These are phyloP conservation scores for Globisporangium camurandrum DNA, from an alignment of 352 stramenopile genomes.

Conservation along the genomic window DNA sequence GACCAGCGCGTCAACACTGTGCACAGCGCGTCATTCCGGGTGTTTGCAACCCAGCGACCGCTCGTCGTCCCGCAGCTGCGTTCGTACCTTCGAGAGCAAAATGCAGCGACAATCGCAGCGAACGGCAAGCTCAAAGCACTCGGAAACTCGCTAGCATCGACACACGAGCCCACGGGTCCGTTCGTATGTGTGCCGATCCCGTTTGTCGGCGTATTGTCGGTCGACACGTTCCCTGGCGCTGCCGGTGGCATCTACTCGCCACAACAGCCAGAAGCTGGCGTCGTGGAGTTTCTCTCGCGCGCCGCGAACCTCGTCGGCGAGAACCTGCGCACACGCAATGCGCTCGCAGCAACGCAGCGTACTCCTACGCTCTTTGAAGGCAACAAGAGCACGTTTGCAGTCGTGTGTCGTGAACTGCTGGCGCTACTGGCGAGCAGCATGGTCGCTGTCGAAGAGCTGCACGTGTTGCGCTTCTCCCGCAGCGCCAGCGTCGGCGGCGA, in stretches of 20 bases:
- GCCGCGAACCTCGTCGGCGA: conserved; percentile 43
- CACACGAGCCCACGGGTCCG: conserved; percentile 11
- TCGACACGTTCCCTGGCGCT: conserved; percentile 61
- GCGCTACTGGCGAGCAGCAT: conserved; percentile 31
- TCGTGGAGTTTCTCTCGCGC: conserved; percentile 39
- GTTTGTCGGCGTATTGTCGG: conserved; percentile 52
- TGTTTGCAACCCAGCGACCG: conserved; percentile 37
- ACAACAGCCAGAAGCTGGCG: conserved; percentile 42
- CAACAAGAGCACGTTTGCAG: conserved; percentile 38
- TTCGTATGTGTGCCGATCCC: conserved; percentile 71
- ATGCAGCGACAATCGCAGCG: not conserved
- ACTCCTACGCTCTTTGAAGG: conserved; percentile 43
- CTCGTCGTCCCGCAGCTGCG: conserved; percentile 49
- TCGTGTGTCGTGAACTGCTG: conserved; percentile 31
- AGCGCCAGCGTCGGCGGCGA: no score
- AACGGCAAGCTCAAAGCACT: conserved; percentile 24
- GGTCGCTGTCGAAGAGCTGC: conserved; percentile 26
- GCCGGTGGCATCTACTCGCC: conserved; percentile 36
- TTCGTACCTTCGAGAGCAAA: conserved; percentile 17
- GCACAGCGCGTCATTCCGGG: conserved; percentile 39
- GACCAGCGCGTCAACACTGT: conserved; percentile 25
- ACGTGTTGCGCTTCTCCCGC: conserved; percentile 18
- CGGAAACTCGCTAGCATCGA: not conserved
- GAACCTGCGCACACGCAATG: conserved; percentile 24
- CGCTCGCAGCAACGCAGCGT: conserved; percentile 12